phyloP scores from a whole-genome alignment of 2,329 filamentous ascomycete genomes.

The Ophiosphaerella korrae region DNA sequence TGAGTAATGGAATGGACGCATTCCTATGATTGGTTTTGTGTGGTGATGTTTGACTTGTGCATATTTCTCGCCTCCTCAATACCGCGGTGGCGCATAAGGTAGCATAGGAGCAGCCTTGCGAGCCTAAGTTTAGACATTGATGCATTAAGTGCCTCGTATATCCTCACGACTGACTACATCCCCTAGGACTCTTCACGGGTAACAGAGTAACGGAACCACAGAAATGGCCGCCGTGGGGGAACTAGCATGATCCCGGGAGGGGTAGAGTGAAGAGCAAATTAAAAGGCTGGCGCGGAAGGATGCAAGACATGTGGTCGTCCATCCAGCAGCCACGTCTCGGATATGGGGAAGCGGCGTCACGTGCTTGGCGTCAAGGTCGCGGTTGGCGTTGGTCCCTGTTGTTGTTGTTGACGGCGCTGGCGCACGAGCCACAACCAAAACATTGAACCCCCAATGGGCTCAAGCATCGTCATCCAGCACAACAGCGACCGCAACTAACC shows the following conservation, averaged over 20 bases:
- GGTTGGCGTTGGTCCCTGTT: constrained; percentile 27
- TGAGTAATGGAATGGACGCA: constrained; percentile 8
- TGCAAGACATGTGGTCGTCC: background rate
- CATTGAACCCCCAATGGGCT: constrained; percentile 11
- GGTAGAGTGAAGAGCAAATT: background rate
- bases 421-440: constrained; percentile 26
- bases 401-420: constrained; percentile 29
- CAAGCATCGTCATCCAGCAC: constrained; percentile 32
- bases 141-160: too few species aligned
- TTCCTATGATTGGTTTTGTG: background rate
- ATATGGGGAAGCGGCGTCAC: constrained; percentile 10
- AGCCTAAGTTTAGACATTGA: too few species aligned
- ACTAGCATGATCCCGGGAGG: background rate
- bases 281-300: background rate
- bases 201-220: too few species aligned
- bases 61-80: background rate
- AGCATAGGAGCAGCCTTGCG: too few species aligned
- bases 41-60: background rate
- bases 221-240: too few species aligned
- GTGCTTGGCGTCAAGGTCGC: constrained; percentile 24
- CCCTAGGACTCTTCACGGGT: too few species aligned
- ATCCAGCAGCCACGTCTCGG: background rate
- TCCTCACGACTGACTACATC: too few species aligned
- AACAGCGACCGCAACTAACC: background rate
- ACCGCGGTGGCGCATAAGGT: too few species aligned